These are phyloP conservation scores for Linum trigynum DNA, from an alignment of 345 rosid genomes.

Conservation along the genomic window DNA sequence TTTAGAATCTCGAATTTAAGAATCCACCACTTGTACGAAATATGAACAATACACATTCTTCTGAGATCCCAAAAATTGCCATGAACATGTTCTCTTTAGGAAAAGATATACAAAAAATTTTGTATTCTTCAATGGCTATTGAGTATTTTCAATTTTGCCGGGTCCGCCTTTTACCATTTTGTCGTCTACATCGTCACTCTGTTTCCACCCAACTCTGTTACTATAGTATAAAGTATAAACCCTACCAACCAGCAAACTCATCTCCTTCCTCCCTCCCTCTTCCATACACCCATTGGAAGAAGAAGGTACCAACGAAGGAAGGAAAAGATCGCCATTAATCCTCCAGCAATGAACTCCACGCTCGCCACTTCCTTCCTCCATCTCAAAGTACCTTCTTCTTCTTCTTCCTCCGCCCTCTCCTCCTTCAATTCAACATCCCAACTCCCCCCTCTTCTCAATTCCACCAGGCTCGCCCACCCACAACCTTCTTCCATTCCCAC, in stretches of 20 bases:
- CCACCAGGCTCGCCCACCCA: conserved; percentile 10
- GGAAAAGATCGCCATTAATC: neutral
- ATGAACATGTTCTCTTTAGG: no score
- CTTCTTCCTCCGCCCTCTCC: conserved; percentile 9
- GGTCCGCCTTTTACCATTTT: no score
- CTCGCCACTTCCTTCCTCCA: conserved; percentile 24
- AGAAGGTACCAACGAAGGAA: neutral
- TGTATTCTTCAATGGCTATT: no score
- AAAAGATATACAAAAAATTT: no score
- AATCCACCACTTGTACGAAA: no score
- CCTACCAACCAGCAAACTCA: neutral
- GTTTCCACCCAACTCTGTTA: no score
- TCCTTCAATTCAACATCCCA: conserved; percentile 13
- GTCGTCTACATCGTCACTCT: no score
- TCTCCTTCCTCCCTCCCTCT: neutral
- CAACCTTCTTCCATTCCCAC: conserved; percentile 13
- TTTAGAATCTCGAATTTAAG: no score
- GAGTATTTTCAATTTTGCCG: no score
- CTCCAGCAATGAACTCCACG: conserved; percentile 25
- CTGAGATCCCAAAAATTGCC: no score
- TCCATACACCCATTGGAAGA: neutral
- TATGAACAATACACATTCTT: no score
- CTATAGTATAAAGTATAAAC: no score
- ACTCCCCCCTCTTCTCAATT: conserved; percentile 4
- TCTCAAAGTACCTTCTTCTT: conserved; percentile 20